Percentiles rank a stretch among this genome's conserved stretches.
Evolutionary conservation across 148 eudicot species (phyloP).

Genomic region (Chenopodium quinoa): DNA sequence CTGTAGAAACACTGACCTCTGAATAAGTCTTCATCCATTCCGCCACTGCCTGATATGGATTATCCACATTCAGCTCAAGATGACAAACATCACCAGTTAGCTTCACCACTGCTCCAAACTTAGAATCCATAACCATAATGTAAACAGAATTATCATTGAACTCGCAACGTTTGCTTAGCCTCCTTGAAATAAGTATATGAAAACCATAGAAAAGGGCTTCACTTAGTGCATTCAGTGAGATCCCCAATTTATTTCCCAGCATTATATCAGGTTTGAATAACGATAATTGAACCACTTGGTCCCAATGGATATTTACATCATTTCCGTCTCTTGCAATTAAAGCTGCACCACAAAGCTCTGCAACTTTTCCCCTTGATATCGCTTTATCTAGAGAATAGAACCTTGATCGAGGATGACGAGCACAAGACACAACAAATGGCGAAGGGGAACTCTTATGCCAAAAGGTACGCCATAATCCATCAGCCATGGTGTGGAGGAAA

Average conservation of each 20-base stretch:
- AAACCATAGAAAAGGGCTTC: slow-evolving; percentile 72
- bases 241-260: slow-evolving; percentile 49
- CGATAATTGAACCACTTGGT: slow-evolving; percentile 59
- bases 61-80: slow-evolving; percentile 46
- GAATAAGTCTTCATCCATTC: slow-evolving; percentile 70
- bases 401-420: slow-evolving; percentile 67
- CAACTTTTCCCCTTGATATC: slow-evolving; percentile 60
- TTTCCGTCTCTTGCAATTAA: slow-evolving; percentile 43
- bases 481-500: slow-evolving; percentile 63
- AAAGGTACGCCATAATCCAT: slow-evolving; percentile 69
- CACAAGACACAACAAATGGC: slow-evolving; percentile 58
- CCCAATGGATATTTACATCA: slow-evolving; percentile 53
- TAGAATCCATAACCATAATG: slow-evolving; percentile 65
- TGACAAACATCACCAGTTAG: slow-evolving; percentile 58
- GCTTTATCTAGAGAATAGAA: slow-evolving; percentile 76
- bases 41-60: slow-evolving; percentile 51
- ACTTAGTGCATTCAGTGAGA: slow-evolving; percentile 53
- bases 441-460: slow-evolving; percentile 60
- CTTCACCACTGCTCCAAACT: slow-evolving; percentile 68
- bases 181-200: slow-evolving; percentile 67
- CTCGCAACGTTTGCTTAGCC: slow-evolving; percentile 43
- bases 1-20: slow-evolving; percentile 56
- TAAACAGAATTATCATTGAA: slow-evolving; percentile 42
- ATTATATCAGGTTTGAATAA: slow-evolving; percentile 58
- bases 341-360: slow-evolving; percentile 64